These are phyloP conservation scores for Jackrogersella minutella DNA, from an alignment of 495 filamentous ascomycete species.

Conservation along the genomic window DNA sequence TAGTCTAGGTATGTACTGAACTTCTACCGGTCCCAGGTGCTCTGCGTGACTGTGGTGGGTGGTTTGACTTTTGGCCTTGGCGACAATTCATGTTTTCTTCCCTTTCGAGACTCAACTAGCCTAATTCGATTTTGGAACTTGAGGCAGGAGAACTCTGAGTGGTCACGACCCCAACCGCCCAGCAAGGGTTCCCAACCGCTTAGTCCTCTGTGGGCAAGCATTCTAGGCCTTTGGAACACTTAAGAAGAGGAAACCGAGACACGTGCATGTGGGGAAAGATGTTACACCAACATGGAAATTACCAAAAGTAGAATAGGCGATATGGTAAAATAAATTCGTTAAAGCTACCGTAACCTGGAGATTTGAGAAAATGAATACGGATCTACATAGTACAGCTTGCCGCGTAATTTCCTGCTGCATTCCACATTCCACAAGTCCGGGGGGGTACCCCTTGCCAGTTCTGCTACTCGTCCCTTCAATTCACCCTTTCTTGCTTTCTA, in stretches of 20 bases:
- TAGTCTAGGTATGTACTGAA: no score
- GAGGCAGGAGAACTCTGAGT: neutral
- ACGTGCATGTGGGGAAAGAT: neutral
- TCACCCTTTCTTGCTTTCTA: neutral
- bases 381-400: conserved; percentile 8
- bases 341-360: no score
- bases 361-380: neutral
- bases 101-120: neutral
- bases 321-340: neutral
- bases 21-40: neutral
- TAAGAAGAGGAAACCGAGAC: neutral
- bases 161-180: no score
- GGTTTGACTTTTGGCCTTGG: neutral
- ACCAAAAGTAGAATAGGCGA: neutral
- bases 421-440: neutral
- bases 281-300: neutral
- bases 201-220: neutral
- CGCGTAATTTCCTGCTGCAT: conserved; percentile 9
- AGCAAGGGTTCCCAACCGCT: no score
- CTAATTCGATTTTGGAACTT: neutral
- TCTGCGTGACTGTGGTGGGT: neutral
- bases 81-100: neutral
- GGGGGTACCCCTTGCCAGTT: conserved; percentile 3
- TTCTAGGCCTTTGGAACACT: neutral
- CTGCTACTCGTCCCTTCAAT: conserved; percentile 7